Base-by-base conservation (phyloP, 257 asterid genomes). In the Primulina tabacum region DNA sequence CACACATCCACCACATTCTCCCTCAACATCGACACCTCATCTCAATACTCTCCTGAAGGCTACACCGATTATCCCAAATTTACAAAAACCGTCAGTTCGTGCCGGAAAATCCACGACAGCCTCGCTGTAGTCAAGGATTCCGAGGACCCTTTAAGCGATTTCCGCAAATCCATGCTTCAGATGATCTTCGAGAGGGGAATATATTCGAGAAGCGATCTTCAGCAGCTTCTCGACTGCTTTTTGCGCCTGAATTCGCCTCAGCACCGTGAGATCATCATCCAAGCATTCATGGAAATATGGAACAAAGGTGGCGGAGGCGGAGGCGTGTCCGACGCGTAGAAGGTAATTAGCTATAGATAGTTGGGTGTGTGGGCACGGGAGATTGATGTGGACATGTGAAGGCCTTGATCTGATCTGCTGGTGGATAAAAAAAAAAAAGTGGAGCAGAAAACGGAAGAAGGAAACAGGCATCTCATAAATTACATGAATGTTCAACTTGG, bases 81-180 rank as follows among this genome's bases (percentile, higher is more conserved):
- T 69, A 14, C 75, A 28, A 58, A 9, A 35, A 32, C 47, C 73
- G 62, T 32, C 24, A 33, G 26, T 33, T 62, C 75, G 11, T 34
- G 69, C 53, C 72, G 73, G 17, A 82, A 82, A 67, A 71, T 90
- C 70, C 71, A 72, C 5, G 85, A 81, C 69, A 86, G 89, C 67
- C 59, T 83, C 20, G 96, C 96, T 21, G 75, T 90, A 6, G 82
- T 88, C 4, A 88, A 87, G 64, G 88, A 88, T 20, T 87, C 97
- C 21, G 79, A 82, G 12, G 87, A 91, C 75, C 96, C 96, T 18
- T 87, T 82, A 59, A 68, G n/a, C 1, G 97, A 91, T 83, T 91
- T 91, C 76, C 83, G 89, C 5, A 76, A 76, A 18, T 91, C 97
- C 8, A 87, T 91, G 92, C 71, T 89, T n/a, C 95, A 84, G 11